Percentiles rank a stretch among this genome's conserved stretches.
These are phyloP conservation scores for Verticillium longisporum DNA, from an alignment of 2,329 filamentous ascomycete species.

Conservation along the genomic window DNA sequence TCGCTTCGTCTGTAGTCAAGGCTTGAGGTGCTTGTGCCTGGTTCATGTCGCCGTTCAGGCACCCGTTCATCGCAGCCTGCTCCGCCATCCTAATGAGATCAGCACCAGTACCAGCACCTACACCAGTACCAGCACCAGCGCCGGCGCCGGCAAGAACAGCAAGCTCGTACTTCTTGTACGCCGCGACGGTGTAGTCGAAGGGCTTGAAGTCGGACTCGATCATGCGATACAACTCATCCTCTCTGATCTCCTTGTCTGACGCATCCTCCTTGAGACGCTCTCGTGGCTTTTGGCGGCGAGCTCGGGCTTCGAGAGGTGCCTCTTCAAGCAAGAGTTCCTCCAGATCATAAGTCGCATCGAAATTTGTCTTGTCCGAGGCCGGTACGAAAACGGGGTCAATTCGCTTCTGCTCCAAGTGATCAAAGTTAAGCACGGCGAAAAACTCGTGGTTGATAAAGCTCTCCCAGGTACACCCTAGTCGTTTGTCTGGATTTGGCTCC, in stretches of 20 bases:
- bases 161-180: slow-evolving; percentile 59
- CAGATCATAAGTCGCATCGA: slow-evolving; percentile 95
- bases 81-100: slow-evolving; percentile 12
- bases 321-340: slow-evolving; percentile 92
- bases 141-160: slow-evolving; percentile 4
- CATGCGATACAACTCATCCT: slow-evolving; percentile 88
- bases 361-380: slow-evolving; percentile 97
- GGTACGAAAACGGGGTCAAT: slow-evolving; percentile 88
- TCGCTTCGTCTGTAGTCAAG: slow-evolving; percentile 44
- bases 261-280: slow-evolving; percentile 90
- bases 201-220: slow-evolving; percentile 92
- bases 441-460: slow-evolving; percentile 85
- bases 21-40: slow-evolving; percentile 29
- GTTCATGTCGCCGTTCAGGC: slow-evolving; percentile 1
- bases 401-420: slow-evolving; percentile 74
- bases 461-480: slow-evolving; percentile 82
- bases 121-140: slow-evolving; percentile 1
- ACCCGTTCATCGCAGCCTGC: slow-evolving; percentile 7
- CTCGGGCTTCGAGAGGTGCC: slow-evolving; percentile 86
- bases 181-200: slow-evolving; percentile 87
- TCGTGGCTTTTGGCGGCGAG: slow-evolving; percentile 86
- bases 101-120: slow-evolving; percentile 4
- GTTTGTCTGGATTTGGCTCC: slow-evolving; percentile 69
- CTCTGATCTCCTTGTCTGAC: slow-evolving; percentile 87
- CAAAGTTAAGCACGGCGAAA: slow-evolving; percentile 81